phyloP scores from a whole-genome alignment of 306 rosid species.

The Delonix regia region DNA sequence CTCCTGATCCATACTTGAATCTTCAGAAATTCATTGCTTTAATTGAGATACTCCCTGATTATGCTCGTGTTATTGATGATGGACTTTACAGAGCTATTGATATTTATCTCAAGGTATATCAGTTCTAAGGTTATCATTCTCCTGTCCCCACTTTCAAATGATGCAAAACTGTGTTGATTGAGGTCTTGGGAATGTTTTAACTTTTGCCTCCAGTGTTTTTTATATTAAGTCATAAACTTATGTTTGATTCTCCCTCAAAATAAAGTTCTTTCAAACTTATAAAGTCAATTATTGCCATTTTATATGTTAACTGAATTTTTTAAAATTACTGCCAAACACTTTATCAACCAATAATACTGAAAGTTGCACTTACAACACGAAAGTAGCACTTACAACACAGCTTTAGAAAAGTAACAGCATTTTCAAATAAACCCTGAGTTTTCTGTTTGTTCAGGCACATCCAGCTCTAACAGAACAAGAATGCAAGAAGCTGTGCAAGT shows the following conservation, averaged over 20 bases:
- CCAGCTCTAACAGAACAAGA: constrained; percentile 68
- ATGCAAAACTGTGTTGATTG: not conserved
- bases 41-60: constrained; percentile 81
- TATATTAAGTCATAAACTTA: not conserved
- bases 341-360: not conserved
- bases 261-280: not conserved
- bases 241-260: not conserved
- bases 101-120: constrained; percentile 76
- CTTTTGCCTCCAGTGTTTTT: not conserved
- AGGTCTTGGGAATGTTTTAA: not conserved
- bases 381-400: not conserved
- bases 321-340: too few species aligned
- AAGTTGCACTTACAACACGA: too few species aligned
- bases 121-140: not conserved
- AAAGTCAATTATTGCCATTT: not conserved
- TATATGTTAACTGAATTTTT: not conserved
- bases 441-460: constrained; percentile 59
- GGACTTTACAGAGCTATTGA: constrained; percentile 87
- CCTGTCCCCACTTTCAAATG: not conserved
- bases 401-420: not conserved
- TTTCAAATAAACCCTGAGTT: not conserved
- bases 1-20: constrained; percentile 76
- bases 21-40: constrained; percentile 62
- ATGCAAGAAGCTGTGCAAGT: constrained; percentile 75
- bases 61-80: constrained; percentile 87